Evolutionary conservation across 306 rosid genomes (phyloP).

Genomic region (Senna tora): DNA sequence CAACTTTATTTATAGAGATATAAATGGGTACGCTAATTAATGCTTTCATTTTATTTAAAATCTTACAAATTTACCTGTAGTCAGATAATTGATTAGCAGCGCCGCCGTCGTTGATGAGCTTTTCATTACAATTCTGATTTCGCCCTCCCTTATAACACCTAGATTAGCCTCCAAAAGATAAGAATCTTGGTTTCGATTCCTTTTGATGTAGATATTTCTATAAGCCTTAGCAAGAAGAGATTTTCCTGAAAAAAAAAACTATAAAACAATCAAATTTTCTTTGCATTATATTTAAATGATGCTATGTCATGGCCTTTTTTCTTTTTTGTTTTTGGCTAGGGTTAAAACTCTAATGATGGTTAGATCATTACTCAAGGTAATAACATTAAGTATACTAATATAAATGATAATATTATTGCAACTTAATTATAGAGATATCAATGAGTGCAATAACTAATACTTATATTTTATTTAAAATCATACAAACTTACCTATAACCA

Average conservation of each 20-base stretch:
- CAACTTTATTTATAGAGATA: no score
- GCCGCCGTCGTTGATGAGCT: conserved; percentile 44
- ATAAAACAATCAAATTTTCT: neutral
- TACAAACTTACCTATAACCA: conserved; percentile 38
- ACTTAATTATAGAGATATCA: neutral
- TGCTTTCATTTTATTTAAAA: neutral
- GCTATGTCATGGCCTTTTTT: neutral
- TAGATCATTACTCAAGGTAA: conserved; percentile 38
- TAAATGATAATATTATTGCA: neutral
- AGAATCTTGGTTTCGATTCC: neutral
- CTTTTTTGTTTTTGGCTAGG: neutral
- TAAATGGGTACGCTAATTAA: neutral
- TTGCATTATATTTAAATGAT: conserved; percentile 1
- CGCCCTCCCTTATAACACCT: neutral
- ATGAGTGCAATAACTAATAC: neutral
- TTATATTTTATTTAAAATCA: neutral
- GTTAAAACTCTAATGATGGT: conserved; percentile 44
- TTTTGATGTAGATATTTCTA: neutral
- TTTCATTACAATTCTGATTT: conserved; percentile 12
- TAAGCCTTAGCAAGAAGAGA: neutral
- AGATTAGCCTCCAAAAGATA: neutral
- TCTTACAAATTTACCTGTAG: conserved; percentile 35
- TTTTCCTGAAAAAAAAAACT: neutral
- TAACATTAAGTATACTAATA: neutral
- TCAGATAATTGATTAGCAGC: conserved; percentile 38